A percentile compares a stretch with the other conserved stretches of the same genome.
phyloP scores from a whole-genome alignment of 225 moss, liverwort and hornwort genomes.

The Rhytidiadelphus loreus region DNA sequence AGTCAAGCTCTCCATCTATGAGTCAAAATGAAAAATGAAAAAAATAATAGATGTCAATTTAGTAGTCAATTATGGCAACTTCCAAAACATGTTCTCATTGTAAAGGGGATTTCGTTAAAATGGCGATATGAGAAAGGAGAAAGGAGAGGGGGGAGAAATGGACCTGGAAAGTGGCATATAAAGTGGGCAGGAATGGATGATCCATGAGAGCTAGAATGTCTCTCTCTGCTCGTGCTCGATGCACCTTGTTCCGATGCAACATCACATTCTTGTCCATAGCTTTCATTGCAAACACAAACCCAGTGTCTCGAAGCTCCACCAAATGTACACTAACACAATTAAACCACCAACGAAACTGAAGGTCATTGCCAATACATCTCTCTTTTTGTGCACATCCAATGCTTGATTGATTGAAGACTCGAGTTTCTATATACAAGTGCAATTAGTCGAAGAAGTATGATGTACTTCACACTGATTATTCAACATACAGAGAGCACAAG shows the following conservation, averaged over 20 bases:
- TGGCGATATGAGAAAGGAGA: background rate
- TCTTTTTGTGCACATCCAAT: background rate
- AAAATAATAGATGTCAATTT: background rate
- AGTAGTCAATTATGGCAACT: background rate
- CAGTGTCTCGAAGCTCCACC: constrained; percentile 80
- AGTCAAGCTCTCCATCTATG: background rate
- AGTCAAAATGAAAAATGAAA: background rate
- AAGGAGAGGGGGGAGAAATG: background rate
- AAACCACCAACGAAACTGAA: background rate
- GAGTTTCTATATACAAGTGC: background rate
- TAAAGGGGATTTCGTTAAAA: too few relatives aligned
- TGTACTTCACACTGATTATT: background rate
- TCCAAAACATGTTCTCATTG: background rate
- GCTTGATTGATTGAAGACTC: background rate
- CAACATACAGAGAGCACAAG: background rate
- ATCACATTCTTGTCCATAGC: constrained; percentile 94
- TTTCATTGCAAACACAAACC: constrained; percentile 84
- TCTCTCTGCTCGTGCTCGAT: constrained; percentile 78
- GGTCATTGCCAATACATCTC: background rate
- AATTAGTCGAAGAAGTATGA: background rate
- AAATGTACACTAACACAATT: constrained; percentile 59
- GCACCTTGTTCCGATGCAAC: constrained; percentile 90
- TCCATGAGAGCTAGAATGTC: constrained; percentile 82
- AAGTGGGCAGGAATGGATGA: constrained; percentile 84
- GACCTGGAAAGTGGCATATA: constrained; percentile 86